phyloP scores from a whole-genome alignment of 495 filamentous ascomycete species.

The Xylaria longipes region DNA sequence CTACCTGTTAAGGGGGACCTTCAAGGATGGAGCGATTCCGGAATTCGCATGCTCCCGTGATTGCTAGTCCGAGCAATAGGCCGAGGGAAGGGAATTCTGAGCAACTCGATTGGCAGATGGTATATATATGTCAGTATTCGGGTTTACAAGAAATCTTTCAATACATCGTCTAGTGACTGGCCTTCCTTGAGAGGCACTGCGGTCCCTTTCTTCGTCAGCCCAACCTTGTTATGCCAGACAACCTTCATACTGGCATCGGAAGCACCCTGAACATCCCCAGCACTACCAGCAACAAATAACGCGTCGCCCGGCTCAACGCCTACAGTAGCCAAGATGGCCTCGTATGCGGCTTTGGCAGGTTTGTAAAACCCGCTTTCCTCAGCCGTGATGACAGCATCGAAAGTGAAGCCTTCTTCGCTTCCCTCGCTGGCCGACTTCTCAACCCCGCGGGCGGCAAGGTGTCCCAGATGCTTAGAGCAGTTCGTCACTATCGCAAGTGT shows the following conservation, averaged over 20 bases:
- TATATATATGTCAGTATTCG: background rate
- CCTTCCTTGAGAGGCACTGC: constrained; percentile 27
- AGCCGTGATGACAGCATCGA: constrained; percentile 42
- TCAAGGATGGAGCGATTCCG: no score
- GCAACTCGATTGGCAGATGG: background rate
- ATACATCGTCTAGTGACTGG: constrained; percentile 23
- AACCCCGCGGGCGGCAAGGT: constrained; percentile 29
- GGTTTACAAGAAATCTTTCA: constrained; percentile 27
- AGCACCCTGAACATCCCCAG: constrained; percentile 45
- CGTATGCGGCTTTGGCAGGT: constrained; percentile 39
- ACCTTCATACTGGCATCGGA: constrained; percentile 41
- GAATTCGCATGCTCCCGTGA: no score
- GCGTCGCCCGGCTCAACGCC: constrained; percentile 35
- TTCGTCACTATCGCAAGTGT: constrained; percentile 42
- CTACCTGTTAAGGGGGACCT: no score
- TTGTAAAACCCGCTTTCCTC: constrained; percentile 46
- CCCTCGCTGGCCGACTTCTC: constrained; percentile 22
- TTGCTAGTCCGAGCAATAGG: no score
- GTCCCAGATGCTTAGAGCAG: constrained; percentile 40
- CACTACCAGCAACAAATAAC: constrained; percentile 46
- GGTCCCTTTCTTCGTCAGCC: constrained; percentile 30
- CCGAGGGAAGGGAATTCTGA: no score
- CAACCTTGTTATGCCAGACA: constrained; percentile 48
- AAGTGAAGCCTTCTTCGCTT: constrained; percentile 22
- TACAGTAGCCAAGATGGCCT: constrained; percentile 30